These are phyloP conservation scores for Phoenix roebelenii DNA, from an alignment of 176 grass and related monocot species.

Conservation along the genomic window DNA sequence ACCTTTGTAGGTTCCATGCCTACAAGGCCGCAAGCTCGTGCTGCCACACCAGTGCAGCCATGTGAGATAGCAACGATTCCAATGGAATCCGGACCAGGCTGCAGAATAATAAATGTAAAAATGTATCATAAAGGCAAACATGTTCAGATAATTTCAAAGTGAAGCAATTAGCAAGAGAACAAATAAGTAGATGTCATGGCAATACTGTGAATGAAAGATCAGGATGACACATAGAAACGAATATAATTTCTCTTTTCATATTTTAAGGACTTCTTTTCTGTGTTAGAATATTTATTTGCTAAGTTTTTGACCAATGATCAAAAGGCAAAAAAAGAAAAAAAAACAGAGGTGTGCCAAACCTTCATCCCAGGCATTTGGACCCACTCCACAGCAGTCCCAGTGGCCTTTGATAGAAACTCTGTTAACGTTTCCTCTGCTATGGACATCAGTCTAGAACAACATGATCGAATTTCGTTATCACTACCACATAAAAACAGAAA, in stretches of 20 bases:
- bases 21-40: constrained; percentile 88
- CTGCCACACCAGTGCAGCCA: constrained; percentile 74
- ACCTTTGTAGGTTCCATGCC: constrained; percentile 91
- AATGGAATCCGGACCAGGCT: constrained; percentile 99
- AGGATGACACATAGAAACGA: no score
- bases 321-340: background rate
- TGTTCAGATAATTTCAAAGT: no score
- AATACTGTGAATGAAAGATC: no score
- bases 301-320: background rate
- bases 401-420: constrained; percentile 84
- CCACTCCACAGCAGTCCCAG: constrained; percentile 78
- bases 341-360: constrained; percentile 16
- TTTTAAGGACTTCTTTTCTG: no score
- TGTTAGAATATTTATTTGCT: no score
- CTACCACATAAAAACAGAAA: background rate
- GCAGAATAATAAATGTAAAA: constrained; percentile 7
- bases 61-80: constrained; percentile 99
- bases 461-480: background rate
- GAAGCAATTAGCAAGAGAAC: no score
- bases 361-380: constrained; percentile 92
- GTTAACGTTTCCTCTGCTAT: constrained; percentile 67
- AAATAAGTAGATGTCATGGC: no score
- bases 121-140: background rate
- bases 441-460: constrained; percentile 45
- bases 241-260: no score